Base-by-base conservation (phyloP, 306 rosid species). In the Glycine tomentella region DNA sequence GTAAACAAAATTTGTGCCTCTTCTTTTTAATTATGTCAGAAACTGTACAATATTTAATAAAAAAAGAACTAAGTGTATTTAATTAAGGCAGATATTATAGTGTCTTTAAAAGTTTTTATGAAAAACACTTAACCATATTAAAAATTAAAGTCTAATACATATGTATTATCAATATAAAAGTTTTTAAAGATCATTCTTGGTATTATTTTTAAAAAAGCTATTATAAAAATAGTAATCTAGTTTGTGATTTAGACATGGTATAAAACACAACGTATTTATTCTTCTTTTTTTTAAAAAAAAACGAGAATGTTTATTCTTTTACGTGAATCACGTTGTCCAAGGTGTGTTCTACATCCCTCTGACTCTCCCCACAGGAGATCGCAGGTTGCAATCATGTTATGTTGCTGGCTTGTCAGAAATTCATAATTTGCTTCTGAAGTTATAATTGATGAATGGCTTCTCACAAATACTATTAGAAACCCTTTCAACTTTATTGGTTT, bases 331-430 rank as follows among this genome's bases (percentile, higher is more conserved):
- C 75, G 61, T 75, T 69, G 84, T 75, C 74, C 74, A 3, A 53
- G 63, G 75, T 20, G 74, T 52, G 74, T 72, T 63, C 25, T 78
- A 36, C 45, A 62, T 74, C 73, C 25, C 20, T 61, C 79, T 46
- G 68, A 74, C 44, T 2, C 48, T 55, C 66, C 4, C 11, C 14
- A 8, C 25, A 50, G 53, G 81, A 69, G 76, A 79, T 76, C 70
- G 72, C 82, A 76, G 31, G 45, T 80, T 71, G 82, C 80, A 77
- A 57, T 72, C 85, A 81, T 72, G 61, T 40, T 77, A 42, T 59
- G 34, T 48, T 64, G 53, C 85, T 85, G 73, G 68, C 66, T 49
- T 72, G 85, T 77, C 83, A 81, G 88, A 80, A 71, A 14, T 85
- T 76, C 74, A 80, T 76, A 63, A 64, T 75, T 76, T 84, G 77